phyloP scores from a whole-genome alignment of 2,329 filamentous ascomycete genomes.

The Lachnellula subtilissima region DNA sequence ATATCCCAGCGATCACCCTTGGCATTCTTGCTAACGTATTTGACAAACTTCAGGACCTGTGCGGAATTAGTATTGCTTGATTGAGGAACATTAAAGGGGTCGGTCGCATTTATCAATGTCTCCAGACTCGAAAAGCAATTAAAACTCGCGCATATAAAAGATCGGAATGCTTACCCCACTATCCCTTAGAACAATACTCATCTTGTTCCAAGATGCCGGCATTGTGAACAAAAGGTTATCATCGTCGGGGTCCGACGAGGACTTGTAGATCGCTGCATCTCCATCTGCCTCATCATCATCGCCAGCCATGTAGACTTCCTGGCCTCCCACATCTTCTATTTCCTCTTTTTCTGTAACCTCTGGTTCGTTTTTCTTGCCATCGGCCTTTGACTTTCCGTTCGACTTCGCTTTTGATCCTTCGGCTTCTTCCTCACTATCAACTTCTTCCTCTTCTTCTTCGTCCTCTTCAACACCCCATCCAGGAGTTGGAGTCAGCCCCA shows the following conservation, averaged over 20 bases:
- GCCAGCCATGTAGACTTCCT: conserved; percentile 91
- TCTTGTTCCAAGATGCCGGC: conserved; percentile 76
- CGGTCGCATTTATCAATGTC: too few species aligned
- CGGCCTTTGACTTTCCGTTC: conserved; percentile 24
- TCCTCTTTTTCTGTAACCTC: conserved; percentile 34
- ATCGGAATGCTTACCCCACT: conserved; percentile 43
- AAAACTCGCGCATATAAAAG: too few species aligned
- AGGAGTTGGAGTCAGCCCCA: conserved; percentile 76
- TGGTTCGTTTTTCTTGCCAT: conserved; percentile 15
- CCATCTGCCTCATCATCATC: conserved; percentile 63
- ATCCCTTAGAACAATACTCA: conserved; percentile 87
- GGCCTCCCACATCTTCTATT: conserved; percentile 63
- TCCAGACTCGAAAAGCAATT: too few species aligned
- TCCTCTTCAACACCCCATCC: conserved; percentile 77
- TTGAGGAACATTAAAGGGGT: too few species aligned
- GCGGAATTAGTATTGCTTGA: too few species aligned
- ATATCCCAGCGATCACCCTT: conserved; percentile 92
- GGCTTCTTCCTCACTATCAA: conserved; percentile 33
- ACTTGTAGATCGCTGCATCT: conserved; percentile 85
- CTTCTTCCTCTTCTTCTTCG: conserved; percentile 43
- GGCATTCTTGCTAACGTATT: conserved; percentile 82
- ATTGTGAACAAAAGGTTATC: conserved; percentile 67
- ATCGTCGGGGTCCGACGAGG: conserved; percentile 63
- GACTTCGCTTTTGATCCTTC: conserved; percentile 30
- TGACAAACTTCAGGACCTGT: conserved; percentile 79